Evolutionary conservation across 2,329 filamentous ascomycete genomes (phyloP), one percentile per base, ranked within the genome.

Genomic region (Ampelomyces quisqualis): DNA sequence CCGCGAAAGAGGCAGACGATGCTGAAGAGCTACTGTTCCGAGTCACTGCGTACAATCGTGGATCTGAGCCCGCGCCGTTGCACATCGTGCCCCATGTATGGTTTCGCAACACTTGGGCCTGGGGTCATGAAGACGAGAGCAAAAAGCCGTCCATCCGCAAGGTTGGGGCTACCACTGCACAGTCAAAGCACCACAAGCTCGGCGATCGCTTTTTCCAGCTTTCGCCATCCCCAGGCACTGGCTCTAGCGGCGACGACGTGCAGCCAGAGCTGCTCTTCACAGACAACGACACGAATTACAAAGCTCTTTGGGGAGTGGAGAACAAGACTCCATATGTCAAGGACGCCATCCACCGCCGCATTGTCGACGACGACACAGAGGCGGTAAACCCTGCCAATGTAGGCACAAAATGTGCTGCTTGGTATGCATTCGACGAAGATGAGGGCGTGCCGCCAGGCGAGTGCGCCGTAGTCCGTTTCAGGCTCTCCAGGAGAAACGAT

Each of bases 31-130:
- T 97, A 9, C 76, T 95, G 20, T 97, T 96, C 74, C 88, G 93
- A 60, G 86, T 97, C 30, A 96, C 91, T 8, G 91, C 90, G 30
- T 97, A 93, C 85, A 97, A 97, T 65, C 82, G 93, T 57, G 91
- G 93, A 11, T 87, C 89, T 5, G 88, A 96, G 38, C 82, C 88
- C 10, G 91, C 93, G 10, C 90, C 90, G 15, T 74, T 97, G 39
- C 93, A 97, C 69, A 95, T 97, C 60, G 75, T 96, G 29, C 91
- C 91, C 7, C 93, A 97, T 46, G 82, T 95, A 37, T 96, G 90
- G 89, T 97, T 96, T 75, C 83, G 91, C 51, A 97, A 97, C 68
- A 96, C 90, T 3, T 97, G 93, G 93, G 81, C 86, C 26, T 97
- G 91, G 91, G 91, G 90, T 15, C 80, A 86, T 49, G 88, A 95